A percentile compares a stretch with the other conserved stretches of the same genome.
Conservation (phyloP, 345 rosid species). For the Rhizophora mangle region DNA sequence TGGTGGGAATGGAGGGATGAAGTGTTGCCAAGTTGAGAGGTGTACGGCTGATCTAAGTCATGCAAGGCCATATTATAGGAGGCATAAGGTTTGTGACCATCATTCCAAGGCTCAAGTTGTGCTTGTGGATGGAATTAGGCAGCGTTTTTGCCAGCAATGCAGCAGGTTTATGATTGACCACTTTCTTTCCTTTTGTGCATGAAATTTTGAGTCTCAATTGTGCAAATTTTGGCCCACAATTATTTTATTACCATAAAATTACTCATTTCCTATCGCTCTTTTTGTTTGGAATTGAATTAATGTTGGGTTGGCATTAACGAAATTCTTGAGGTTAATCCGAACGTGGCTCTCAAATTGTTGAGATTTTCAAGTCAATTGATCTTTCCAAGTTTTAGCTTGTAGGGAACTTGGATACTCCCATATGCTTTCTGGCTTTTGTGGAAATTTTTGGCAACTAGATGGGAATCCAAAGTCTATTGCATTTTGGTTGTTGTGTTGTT, state of each 20-base stretch:
- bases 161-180: conserved; percentile 49
- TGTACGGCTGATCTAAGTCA: conserved; percentile 55
- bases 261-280: background rate
- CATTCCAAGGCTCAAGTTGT: conserved; percentile 76
- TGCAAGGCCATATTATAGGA: conserved; percentile 54
- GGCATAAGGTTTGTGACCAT: conserved; percentile 74
- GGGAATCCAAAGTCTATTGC: background rate
- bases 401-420: background rate
- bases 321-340: background rate
- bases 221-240: conserved; percentile 1
- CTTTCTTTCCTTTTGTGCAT: conserved; percentile 1
- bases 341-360: background rate
- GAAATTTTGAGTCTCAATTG: background rate
- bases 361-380: background rate
- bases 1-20: conserved; percentile 25
- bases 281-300: background rate
- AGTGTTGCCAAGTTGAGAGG: conserved; percentile 64
- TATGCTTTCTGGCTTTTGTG: background rate
- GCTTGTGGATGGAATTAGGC: conserved; percentile 49
- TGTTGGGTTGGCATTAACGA: background rate
- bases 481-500: background rate
- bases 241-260: background rate
- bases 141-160: conserved; percentile 84
- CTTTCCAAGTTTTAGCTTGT: background rate
- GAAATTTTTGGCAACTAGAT: background rate